phyloP scores from a whole-genome alignment of 306 rosid species.

The Trifolium fragiferum region DNA sequence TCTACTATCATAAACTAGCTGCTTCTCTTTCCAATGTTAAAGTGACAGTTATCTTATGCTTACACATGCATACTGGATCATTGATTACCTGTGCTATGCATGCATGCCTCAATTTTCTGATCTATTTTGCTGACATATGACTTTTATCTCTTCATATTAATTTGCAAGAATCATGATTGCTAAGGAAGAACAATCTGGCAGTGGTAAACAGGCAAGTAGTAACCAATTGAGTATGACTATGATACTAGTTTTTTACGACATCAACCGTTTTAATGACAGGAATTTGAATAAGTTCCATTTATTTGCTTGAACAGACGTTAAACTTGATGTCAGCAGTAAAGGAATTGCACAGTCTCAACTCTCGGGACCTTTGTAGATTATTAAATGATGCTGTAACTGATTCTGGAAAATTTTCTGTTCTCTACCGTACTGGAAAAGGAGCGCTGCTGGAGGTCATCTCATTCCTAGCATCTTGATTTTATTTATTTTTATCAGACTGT shows the following conservation, averaged over 20 bases:
- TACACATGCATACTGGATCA: constrained; percentile 2
- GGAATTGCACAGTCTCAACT: constrained; percentile 70
- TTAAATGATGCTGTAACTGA: constrained; percentile 83
- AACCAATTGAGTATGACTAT: background rate
- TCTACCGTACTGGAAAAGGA: constrained; percentile 58
- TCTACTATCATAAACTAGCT: constrained; percentile 14
- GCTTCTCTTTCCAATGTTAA: constrained; percentile 24
- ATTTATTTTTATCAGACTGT: constrained; percentile 34
- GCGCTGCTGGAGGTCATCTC: constrained; percentile 60
- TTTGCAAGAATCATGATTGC: constrained; percentile 63
- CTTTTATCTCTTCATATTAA: constrained; percentile 35
- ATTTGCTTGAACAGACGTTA: constrained; percentile 62
- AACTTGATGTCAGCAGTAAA: constrained; percentile 67
- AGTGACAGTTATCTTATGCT: constrained; percentile 14
- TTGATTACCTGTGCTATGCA: constrained; percentile 21
- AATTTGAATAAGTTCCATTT: constrained; percentile 43
- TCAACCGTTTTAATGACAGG: constrained; percentile 27
- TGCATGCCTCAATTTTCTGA: background rate
- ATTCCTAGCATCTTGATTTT: constrained; percentile 32
- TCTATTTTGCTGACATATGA: constrained; percentile 38
- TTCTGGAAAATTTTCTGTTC: constrained; percentile 75
- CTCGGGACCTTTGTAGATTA: constrained; percentile 71
- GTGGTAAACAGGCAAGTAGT: constrained; percentile 66
- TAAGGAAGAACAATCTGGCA: constrained; percentile 66
- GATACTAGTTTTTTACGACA: constrained; percentile 22